Conservation (phyloP, 768 basidiomycete species). For the Exidia glandulosa region DNA sequence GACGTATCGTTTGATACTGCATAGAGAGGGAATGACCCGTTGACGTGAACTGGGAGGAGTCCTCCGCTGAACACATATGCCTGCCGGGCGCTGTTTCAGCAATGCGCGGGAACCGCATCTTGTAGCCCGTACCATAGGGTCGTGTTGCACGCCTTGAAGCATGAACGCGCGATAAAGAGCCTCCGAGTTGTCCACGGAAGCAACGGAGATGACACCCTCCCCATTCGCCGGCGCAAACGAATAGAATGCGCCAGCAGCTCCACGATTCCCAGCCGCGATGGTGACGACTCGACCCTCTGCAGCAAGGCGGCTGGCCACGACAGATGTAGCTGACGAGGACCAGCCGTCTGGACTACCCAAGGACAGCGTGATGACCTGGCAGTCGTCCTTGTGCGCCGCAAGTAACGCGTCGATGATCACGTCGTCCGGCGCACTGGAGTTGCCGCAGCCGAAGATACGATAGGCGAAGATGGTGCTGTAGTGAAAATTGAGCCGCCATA, state of each 20-base stretch:
- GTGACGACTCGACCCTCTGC: constrained; percentile 19
- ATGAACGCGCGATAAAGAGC: background rate
- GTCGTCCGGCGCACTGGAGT: constrained; percentile 30
- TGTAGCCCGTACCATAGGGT: constrained; percentile 12
- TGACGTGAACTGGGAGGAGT: constrained; percentile 11
- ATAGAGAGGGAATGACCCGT: constrained; percentile 18
- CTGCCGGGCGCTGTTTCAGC: background rate
- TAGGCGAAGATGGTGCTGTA: constrained; percentile 15
- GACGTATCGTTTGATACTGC: constrained; percentile 19
- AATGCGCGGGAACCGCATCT: background rate
- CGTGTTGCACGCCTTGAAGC: background rate
- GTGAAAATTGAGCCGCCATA: no score
- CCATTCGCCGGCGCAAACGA: constrained; percentile 19
- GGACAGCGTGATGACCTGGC: constrained; percentile 19
- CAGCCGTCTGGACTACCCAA: constrained; percentile 23
- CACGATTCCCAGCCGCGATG: constrained; percentile 23
- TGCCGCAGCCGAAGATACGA: constrained; percentile 11
- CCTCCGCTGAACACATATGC: background rate
- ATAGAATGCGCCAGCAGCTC: constrained; percentile 22
- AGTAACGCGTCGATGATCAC: constrained; percentile 3
- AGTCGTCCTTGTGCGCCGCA: constrained; percentile 11
- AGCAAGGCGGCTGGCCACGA: constrained; percentile 20
- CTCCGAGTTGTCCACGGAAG: constrained; percentile 10
- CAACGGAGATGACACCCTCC: constrained; percentile 18
- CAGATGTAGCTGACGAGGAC: constrained; percentile 18